Percentiles rank a stretch among this genome's conserved stretches.
phyloP scores from a whole-genome alignment of 768 basidiomycete species.

The Mrakia frigida region DNA sequence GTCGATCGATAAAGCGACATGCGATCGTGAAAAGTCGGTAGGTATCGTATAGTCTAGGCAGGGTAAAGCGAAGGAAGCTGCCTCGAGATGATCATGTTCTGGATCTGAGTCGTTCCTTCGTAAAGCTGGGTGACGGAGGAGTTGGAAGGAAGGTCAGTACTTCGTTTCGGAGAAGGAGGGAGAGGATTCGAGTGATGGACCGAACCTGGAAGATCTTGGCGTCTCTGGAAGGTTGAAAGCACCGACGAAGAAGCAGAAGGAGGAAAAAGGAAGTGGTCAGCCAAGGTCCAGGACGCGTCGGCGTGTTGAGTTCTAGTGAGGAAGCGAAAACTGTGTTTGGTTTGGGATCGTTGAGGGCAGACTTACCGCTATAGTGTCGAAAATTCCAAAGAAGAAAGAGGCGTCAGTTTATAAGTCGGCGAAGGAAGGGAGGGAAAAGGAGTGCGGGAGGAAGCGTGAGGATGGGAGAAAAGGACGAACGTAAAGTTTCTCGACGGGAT shows the following conservation, averaged over 20 bases:
- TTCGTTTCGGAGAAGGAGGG: slow-evolving; percentile 31
- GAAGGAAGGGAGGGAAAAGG: neutral
- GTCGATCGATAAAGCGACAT: too few relatives aligned
- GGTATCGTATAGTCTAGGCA: slow-evolving; percentile 23
- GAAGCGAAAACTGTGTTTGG: too few relatives aligned
- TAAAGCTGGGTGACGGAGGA: slow-evolving; percentile 37
- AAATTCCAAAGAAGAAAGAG: too few relatives aligned
- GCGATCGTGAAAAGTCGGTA: too few relatives aligned
- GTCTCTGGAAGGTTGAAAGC: slow-evolving; percentile 32
- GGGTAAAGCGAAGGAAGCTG: slow-evolving; percentile 41
- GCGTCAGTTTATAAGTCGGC: too few relatives aligned
- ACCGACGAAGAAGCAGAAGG: neutral
- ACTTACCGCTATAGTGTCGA: too few relatives aligned
- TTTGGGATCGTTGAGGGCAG: too few relatives aligned
- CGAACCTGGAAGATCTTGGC: slow-evolving; percentile 45
- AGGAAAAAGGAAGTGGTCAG: neutral
- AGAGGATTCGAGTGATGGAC: neutral
- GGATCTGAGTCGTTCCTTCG: slow-evolving; percentile 34
- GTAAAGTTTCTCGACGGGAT: slow-evolving; percentile 47
- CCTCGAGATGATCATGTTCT: slow-evolving; percentile 43
- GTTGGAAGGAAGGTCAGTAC: too few relatives aligned
- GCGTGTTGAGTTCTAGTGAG: too few relatives aligned
- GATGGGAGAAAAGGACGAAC: slow-evolving; percentile 23
- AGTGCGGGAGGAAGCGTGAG: too few relatives aligned
- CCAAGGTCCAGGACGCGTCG: neutral